Conservation (phyloP, 176 grass and related monocot species). For the Alopecurus myosuroides region DNA sequence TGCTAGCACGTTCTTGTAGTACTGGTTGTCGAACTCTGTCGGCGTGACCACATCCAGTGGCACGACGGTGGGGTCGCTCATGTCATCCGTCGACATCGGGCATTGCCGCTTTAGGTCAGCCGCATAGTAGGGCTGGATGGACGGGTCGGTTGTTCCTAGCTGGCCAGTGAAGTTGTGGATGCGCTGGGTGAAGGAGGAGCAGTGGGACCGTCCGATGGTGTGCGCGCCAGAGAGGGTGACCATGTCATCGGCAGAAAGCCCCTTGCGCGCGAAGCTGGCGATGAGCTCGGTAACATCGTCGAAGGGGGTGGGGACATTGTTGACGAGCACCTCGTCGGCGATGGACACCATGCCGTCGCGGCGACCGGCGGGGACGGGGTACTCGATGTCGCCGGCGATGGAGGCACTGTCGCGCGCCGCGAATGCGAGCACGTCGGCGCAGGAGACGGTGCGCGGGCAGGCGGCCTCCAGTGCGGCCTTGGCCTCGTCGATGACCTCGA, state of each 20-base stretch:
- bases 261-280: slow-evolving; percentile 21
- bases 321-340: background rate
- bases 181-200: slow-evolving; percentile 25
- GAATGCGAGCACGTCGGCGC: slow-evolving; percentile 39
- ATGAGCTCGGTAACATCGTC: slow-evolving; percentile 21
- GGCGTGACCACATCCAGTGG: slow-evolving; percentile 19
- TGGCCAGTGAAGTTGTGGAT: slow-evolving; percentile 31
- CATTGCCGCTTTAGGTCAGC: slow-evolving; percentile 29
- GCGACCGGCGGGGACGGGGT: slow-evolving; percentile 43
- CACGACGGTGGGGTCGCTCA: slow-evolving; percentile 3
- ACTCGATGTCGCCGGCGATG: slow-evolving; percentile 45
- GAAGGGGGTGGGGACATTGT: slow-evolving; percentile 6
- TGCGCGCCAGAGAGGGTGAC: slow-evolving; percentile 51
- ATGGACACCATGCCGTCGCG: slow-evolving; percentile 38
- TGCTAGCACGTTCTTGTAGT: slow-evolving; percentile 36
- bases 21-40: slow-evolving; percentile 36
- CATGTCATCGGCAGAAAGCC: slow-evolving; percentile 24
- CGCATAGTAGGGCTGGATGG: slow-evolving; percentile 11
- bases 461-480: slow-evolving; percentile 28
- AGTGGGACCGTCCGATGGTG: slow-evolving; percentile 48
- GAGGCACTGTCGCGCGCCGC: slow-evolving; percentile 37
- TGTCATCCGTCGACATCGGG: slow-evolving; percentile 8
- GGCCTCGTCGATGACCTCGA: slow-evolving; percentile 40
- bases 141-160: slow-evolving; percentile 20
- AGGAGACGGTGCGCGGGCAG: slow-evolving; percentile 43